Percentiles rank a stretch among this genome's conserved stretches.
Conservation (phyloP, 2,329 filamentous ascomycete genomes). For the Tolypocladium paradoxum region DNA sequence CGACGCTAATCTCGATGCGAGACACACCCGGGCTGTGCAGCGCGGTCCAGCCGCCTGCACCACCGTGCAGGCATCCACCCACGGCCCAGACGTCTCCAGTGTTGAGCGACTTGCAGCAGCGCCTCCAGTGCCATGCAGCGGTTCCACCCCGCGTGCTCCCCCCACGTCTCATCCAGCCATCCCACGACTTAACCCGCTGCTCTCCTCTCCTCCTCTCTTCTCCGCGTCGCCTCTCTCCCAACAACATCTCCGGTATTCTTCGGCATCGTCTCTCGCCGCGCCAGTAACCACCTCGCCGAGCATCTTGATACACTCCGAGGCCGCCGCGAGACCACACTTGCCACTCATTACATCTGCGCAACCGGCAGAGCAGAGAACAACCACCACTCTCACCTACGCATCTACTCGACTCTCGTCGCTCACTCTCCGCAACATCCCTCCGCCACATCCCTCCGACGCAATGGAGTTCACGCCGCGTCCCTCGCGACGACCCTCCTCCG, state of each 20-base stretch:
- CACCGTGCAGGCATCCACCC: too few species aligned
- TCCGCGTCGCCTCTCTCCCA: not conserved
- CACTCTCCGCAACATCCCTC: not conserved
- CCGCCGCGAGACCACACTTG: not conserved
- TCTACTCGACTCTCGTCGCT: not conserved
- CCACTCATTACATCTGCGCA: not conserved
- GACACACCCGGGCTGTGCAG: too few species aligned
- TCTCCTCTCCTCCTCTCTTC: not conserved
- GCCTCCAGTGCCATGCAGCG: not conserved
- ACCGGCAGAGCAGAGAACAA: not conserved
- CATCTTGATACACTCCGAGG: not conserved
- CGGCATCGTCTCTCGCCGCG: not conserved
- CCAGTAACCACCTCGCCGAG: not conserved
- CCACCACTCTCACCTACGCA: not conserved
- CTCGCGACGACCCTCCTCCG: slow-evolving; percentile 34
- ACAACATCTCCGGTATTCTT: not conserved
- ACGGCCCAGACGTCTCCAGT: not conserved
- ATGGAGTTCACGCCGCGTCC: slow-evolving; percentile 26
- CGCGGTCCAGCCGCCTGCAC: too few species aligned
- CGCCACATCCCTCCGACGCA: slow-evolving; percentile 1
- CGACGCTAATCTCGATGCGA: not conserved
- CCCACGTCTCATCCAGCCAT: not conserved
- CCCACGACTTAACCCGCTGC: not conserved
- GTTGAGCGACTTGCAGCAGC: not conserved
- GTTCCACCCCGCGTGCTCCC: not conserved